These are phyloP conservation scores for Primulina huaijiensis DNA, from an alignment of 257 asterid species.

Conservation along the genomic window DNA sequence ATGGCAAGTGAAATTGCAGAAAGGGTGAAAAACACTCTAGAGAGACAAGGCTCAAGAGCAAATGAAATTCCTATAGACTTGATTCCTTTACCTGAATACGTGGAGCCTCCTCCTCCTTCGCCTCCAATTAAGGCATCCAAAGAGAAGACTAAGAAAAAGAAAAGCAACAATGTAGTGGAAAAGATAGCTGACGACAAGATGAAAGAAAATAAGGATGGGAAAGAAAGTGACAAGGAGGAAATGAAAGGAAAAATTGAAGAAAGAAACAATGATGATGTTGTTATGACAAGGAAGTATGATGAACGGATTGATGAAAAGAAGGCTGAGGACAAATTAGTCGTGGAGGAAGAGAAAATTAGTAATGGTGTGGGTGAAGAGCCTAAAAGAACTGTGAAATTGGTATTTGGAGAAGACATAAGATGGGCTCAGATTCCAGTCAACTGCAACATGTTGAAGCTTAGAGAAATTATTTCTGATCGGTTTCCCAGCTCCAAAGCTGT, in stretches of 20 bases:
- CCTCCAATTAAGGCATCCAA: constrained; percentile 31
- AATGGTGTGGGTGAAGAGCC: constrained; percentile 41
- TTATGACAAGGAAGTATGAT: constrained; percentile 19
- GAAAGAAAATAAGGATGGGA: constrained; percentile 21
- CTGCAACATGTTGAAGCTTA: constrained; percentile 50
- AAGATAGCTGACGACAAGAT: constrained; percentile 7
- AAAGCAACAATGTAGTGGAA: constrained; percentile 33
- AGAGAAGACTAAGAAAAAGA: constrained; percentile 47
- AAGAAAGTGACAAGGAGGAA: constrained; percentile 24
- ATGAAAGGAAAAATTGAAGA: constrained; percentile 19
- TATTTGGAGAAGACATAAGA: constrained; percentile 82
- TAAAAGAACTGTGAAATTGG: constrained; percentile 54
- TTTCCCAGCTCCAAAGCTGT: constrained; percentile 51
- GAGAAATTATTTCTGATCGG: constrained; percentile 57
- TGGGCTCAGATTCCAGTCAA: constrained; percentile 71
- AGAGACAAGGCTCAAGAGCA: constrained; percentile 34
- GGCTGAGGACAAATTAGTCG: constrained; percentile 45
- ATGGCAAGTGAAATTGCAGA: constrained; percentile 71
- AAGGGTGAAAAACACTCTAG: constrained; percentile 54
- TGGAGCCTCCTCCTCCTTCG: constrained; percentile 41
- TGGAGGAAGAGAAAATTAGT: constrained; percentile 56
- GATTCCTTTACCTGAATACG: constrained; percentile 46
- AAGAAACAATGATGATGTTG: constrained; percentile 18
- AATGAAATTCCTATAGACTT: constrained; percentile 36
- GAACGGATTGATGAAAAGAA: constrained; percentile 32